Percentiles rank a stretch among this genome's conserved stretches.
Conservation (phyloP, 805 yeast species). For the Saccharomycopsis selenospora region DNA sequence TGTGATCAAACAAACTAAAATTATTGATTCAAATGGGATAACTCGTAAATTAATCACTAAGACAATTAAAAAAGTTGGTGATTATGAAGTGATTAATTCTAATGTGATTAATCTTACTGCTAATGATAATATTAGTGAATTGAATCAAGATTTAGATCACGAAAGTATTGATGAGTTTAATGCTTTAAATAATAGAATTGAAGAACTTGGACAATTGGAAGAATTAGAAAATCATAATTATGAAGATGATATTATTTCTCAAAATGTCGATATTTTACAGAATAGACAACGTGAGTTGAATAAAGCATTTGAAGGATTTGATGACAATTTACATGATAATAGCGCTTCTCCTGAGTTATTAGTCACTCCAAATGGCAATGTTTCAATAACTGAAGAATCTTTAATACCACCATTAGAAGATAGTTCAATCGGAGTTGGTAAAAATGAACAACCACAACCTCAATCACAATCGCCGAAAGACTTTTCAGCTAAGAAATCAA, state of each 20-base stretch:
- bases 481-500: too few species aligned
- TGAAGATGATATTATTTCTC: not conserved
- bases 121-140: not conserved
- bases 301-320: conserved; percentile 19
- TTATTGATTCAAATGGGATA: conserved; percentile 17
- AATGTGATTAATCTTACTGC: conserved; percentile 14
- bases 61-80: conserved; percentile 17
- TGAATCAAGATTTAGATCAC: conserved; percentile 1
- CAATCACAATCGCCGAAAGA: too few species aligned
- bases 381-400: too few species aligned
- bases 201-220: conserved; percentile 13
- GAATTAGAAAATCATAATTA: conserved; percentile 14
- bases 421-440: too few species aligned
- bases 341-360: too few species aligned
- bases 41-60: conserved; percentile 16
- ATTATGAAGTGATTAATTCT: conserved; percentile 20
- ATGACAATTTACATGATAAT: not conserved
- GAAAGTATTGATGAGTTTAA: conserved; percentile 5
- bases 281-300: conserved; percentile 1
- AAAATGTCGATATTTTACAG: not conserved
- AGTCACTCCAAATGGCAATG: too few species aligned
- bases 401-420: too few species aligned
- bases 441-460: too few species aligned
- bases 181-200: not conserved
- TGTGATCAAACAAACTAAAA: conserved; percentile 15